Base-by-base conservation (phyloP, 2,329 filamentous ascomycete genomes). In the Exophiala xenobiotica region DNA sequence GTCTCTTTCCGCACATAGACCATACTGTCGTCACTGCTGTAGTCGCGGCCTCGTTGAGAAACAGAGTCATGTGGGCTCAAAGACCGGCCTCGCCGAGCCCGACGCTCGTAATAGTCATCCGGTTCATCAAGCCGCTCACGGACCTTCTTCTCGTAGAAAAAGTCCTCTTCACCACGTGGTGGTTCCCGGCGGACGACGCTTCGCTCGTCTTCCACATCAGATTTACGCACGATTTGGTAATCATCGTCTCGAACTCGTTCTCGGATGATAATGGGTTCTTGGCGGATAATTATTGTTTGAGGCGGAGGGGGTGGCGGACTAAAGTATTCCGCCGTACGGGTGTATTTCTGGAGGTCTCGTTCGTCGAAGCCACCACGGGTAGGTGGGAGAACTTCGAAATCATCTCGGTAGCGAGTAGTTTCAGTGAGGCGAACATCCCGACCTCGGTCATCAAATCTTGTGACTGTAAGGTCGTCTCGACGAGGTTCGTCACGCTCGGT, bases 21-120 rank as follows among this genome's bases (percentile, higher is more conserved):
- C 62, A 79, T 77, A 61, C 81, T 82, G 56, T 84, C 81, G 61
- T 84, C 81, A 60, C 80, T 76, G 61, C 70, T 80, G 63, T 79
- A 81, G 56, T 73, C 75, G 24, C 68, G 68, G 31, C 65, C 69
- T 51, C 73, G 69, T 56, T 79, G 76, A 8, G 77, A 80, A 41
- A 77, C 69, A 12, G 77, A 79, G 61, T 80, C 78, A 41, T 70
- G 68, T 4, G 78, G 77, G 51, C 75, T 76, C 41, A 79, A 62
- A 51, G 76, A 73, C 46, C 70, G 73, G 18, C 79, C 71, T 62
- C 82, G 78, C 48, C 77, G 74, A 37, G 78, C 69, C 35, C 76
- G 71, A 49, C 79, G 77, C 60, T 83, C 78, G 63, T 83, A 83
- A 62, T 82, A 83, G 63, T 83, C 83, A 53, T 81, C 79, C n/a